Evolutionary conservation across 352 stramenopile genomes (phyloP).

Genomic region (Phytophthora meadii): DNA sequence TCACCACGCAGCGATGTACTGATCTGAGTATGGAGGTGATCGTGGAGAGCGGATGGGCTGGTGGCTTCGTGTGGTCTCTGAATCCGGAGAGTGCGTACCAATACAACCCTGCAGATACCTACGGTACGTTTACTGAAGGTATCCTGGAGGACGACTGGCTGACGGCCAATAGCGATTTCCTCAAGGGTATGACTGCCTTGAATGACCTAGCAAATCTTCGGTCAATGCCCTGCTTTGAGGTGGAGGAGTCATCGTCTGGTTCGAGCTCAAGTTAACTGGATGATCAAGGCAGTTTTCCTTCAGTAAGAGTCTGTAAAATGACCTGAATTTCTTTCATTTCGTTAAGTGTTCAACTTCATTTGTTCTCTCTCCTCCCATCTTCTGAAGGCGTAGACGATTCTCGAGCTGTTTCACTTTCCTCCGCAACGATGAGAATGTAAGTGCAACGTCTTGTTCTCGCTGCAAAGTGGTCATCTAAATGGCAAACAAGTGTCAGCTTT

Average conservation of each 20-base stretch:
- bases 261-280: conserved; percentile 27
- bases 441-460: conserved; percentile 54
- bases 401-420: conserved; percentile 74
- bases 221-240: conserved; percentile 56
- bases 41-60: conserved; percentile 45
- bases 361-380: conserved; percentile 27
- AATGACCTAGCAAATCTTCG: conserved; percentile 44
- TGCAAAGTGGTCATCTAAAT: conserved; percentile 46
- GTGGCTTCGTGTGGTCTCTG: conserved; percentile 68
- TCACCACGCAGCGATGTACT: conserved; percentile 55
- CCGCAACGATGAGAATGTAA: conserved; percentile 60
- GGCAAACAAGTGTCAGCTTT: not conserved
- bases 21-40: conserved; percentile 63
- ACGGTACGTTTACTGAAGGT: conserved; percentile 50
- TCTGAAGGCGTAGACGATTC: conserved; percentile 62
- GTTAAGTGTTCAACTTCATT: conserved; percentile 9
- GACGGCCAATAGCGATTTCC: conserved; percentile 50
- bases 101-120: conserved; percentile 53
- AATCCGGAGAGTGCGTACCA: conserved; percentile 72
- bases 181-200: conserved; percentile 48
- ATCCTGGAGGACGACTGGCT: conserved; percentile 61
- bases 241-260: conserved; percentile 36
- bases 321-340: conserved; percentile 3
- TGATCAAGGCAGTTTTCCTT: conserved; percentile 7
- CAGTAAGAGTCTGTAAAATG: conserved; percentile 6